Base-by-base conservation (phyloP, 1,284 basidiomycete genomes). In the Tremellales sp. region DNA sequence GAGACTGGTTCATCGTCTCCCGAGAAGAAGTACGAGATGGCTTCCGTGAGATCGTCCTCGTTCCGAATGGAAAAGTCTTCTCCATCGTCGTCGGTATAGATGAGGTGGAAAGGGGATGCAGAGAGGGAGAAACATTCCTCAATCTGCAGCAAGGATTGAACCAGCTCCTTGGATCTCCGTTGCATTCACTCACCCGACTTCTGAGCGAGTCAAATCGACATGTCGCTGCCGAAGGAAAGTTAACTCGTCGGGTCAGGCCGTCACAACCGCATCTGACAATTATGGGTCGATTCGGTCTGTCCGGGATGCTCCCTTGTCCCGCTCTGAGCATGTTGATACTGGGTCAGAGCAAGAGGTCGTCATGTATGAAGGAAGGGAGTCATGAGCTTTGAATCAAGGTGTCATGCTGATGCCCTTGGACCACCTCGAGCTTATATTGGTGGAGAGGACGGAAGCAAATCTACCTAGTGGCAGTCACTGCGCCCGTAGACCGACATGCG, bases 11-110 rank as follows among this genome's bases (percentile, higher is more conserved):
- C 85, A 54, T 88, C 87, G 31, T 71, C 70, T 6, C 74, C 75
- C 7, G 81, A 81, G 53, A 84, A 79, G 65, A 90, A 92, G 70
- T 89, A 93, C 25, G 80, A 76, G 52, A 94, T 86, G 1, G 90
- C 88, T 57, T 93, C 90, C 1, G 82, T 81, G 21, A 93, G 77
- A 60, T 91, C 86, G 4, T 71, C 68, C 48, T 93, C 87, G 16
- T 77, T 80, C 0, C 76, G 74, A 51, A 94, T 86, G 52, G 77
- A 75, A 39, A 77, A 81, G 43, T 79, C 76, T 60, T 91, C 87
- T 49, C 84, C 72, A 48, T 93, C 87, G 63, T 94, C 88, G 66
- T 93, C 90, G 56, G 81, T 85, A 70, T 90, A 93, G 7, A 81
- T 77, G 50, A 94, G 83, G 4, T 75, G 76, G 63, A 85, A 92